Evolutionary conservation across 495 filamentous ascomycete genomes (phyloP).

Genomic region (Hypoxylon fragiforme): DNA sequence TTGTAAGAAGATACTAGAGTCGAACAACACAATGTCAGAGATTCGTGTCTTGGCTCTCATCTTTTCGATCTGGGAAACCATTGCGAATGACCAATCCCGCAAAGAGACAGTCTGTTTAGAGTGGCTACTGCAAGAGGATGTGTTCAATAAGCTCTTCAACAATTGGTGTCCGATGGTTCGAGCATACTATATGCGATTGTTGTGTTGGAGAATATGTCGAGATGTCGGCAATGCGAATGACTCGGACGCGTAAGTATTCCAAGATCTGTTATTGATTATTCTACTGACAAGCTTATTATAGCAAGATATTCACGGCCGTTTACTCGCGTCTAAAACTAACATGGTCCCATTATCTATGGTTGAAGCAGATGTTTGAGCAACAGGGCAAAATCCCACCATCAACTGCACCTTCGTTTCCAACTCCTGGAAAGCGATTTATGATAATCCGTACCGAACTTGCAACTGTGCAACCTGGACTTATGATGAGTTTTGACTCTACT

Average conservation of each 20-base stretch:
- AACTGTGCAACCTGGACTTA: constrained; percentile 52
- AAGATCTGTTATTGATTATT: constrained; percentile 1
- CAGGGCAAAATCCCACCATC: constrained; percentile 62
- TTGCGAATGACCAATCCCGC: constrained; percentile 65
- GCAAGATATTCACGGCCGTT: constrained; percentile 70
- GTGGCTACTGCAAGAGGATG: constrained; percentile 76
- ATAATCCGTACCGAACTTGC: constrained; percentile 87
- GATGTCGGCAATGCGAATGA: constrained; percentile 69
- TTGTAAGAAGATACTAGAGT: constrained; percentile 78
- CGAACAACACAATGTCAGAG: constrained; percentile 93
- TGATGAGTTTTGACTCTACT: constrained; percentile 47
- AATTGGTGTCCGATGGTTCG: constrained; percentile 99
- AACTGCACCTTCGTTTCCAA: constrained; percentile 81
- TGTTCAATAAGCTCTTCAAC: constrained; percentile 85
- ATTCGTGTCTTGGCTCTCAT: constrained; percentile 86
- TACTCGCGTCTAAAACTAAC: constrained; percentile 69
- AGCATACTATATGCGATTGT: constrained; percentile 89
- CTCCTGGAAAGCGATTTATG: constrained; percentile 85
- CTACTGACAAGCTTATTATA: constrained; percentile 36
- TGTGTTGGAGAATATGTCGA: constrained; percentile 90
- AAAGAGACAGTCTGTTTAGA: constrained; percentile 74
- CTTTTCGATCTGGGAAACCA: constrained; percentile 77
- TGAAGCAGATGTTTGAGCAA: constrained; percentile 65
- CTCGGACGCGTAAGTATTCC: constrained; percentile 65
- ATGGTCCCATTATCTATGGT: constrained; percentile 79